Conservation (phyloP, 257 asterid species). For the Penstemon newberryi region DNA sequence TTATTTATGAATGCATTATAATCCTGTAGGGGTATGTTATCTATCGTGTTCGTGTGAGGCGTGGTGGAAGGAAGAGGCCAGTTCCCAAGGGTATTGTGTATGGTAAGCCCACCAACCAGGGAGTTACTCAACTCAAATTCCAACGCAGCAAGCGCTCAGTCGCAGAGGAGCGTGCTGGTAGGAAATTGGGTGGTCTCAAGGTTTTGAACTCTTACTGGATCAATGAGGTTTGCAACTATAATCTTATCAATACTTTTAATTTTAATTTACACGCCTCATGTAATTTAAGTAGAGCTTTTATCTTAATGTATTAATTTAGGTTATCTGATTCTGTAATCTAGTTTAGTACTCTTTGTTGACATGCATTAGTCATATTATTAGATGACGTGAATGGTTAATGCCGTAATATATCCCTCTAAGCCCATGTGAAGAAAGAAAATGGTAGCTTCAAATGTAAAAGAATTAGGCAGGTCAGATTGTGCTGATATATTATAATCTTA, state of each 20-base stretch:
- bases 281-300: too few species aligned
- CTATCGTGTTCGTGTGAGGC: conserved; percentile 50
- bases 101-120: conserved; percentile 58
- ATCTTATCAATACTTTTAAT: neutral
- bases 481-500: too few species aligned
- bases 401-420: too few species aligned
- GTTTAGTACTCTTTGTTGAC: neutral
- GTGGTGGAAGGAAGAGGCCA: conserved; percentile 56
- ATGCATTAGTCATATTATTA: too few species aligned
- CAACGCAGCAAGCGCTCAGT: neutral
- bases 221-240: conserved; percentile 4
- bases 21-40: conserved; percentile 41
- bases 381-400: too few species aligned
- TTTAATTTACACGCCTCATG: neutral
- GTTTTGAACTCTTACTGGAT: conserved; percentile 20
- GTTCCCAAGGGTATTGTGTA: conserved; percentile 57
- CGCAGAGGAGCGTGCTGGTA: conserved; percentile 11
- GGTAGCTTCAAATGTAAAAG: too few species aligned
- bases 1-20: neutral
- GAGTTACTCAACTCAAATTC: conserved; percentile 32
- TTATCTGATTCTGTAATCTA: neutral
- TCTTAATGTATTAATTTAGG: neutral
- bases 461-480: too few species aligned
- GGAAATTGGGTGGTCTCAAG: conserved; percentile 12
- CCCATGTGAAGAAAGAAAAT: too few species aligned